A percentile compares a stretch with the other conserved stretches of the same genome.
phyloP scores from a whole-genome alignment of 495 filamentous ascomycete genomes.

The Neurospora discreta region DNA sequence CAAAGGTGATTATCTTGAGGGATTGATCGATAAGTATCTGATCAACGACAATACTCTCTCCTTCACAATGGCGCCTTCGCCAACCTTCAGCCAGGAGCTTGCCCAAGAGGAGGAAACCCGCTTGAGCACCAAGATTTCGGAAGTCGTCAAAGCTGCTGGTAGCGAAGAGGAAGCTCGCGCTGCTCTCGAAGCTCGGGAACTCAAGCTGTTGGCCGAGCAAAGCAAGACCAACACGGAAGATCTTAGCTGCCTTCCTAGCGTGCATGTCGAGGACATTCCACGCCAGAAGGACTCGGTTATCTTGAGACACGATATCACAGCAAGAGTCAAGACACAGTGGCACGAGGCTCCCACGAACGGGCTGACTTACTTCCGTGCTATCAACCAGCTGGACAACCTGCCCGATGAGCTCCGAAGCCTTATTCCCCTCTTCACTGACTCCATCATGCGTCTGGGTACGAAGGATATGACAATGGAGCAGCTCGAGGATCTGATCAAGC shows the following conservation, averaged over 20 bases:
- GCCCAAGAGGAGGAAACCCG: conserved; percentile 65
- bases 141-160: conserved; percentile 56
- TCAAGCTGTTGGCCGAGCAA: conserved; percentile 74
- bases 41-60: conserved; percentile 76
- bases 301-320: conserved; percentile 55
- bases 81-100: conserved; percentile 60
- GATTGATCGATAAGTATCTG: conserved; percentile 79
- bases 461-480: conserved; percentile 82
- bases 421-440: conserved; percentile 84
- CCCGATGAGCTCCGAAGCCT: conserved; percentile 77
- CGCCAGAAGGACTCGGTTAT: conserved; percentile 60
- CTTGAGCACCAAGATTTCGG: conserved; percentile 55
- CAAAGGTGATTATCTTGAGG: conserved; percentile 69
- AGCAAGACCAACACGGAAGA: conserved; percentile 71
- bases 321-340: conserved; percentile 70
- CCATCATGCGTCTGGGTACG: conserved; percentile 86
- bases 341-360: conserved; percentile 89
- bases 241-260: conserved; percentile 74
- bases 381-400: conserved; percentile 66
- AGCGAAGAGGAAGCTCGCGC: conserved; percentile 57
- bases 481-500: conserved; percentile 86
- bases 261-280: conserved; percentile 80
- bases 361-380: conserved; percentile 86
- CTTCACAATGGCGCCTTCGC: conserved; percentile 87
- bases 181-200: conserved; percentile 60